These are phyloP conservation scores for Mitragyna speciosa DNA, from an alignment of 257 asterid genomes.

Conservation along the genomic window DNA sequence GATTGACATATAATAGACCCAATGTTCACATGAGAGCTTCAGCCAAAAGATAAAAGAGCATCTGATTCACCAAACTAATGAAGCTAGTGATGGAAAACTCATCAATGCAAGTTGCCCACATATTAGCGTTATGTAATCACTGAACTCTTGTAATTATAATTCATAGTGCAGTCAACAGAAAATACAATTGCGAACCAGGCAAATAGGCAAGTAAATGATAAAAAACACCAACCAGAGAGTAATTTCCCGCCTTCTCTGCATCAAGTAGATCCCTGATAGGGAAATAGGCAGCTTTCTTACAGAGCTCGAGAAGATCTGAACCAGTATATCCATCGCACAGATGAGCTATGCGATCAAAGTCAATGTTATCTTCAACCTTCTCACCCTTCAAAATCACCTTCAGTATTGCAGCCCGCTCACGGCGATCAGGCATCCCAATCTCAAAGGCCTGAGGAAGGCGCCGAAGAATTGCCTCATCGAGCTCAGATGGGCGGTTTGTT, in stretches of 20 bases:
- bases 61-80: not conserved
- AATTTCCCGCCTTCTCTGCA: conserved; percentile 66
- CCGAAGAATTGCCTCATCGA: conserved; percentile 94
- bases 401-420: conserved; percentile 70
- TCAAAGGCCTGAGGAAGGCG: conserved; percentile 97
- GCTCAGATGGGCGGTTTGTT: conserved; percentile 96
- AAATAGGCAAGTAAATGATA: not conserved
- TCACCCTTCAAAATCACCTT: conserved; percentile 84
- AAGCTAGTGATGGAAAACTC: not conserved
- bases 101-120: not conserved
- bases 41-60: not conserved
- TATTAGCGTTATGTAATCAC: not conserved
- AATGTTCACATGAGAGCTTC: not conserved
- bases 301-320: conserved; percentile 87
- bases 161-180: conserved; percentile 9
- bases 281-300: conserved; percentile 90
- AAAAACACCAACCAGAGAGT: conserved; percentile 45
- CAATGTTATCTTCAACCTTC: conserved; percentile 57
- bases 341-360: conserved; percentile 65
- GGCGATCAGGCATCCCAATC: conserved; percentile 68
- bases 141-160: not conserved
- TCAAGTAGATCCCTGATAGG: conserved; percentile 76
- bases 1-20: not conserved
- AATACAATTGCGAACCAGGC: not conserved
- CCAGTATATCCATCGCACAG: conserved; percentile 85